Base-by-base conservation (phyloP, 169 alveolate species). In the Cryptosporidium sp. region DNA sequence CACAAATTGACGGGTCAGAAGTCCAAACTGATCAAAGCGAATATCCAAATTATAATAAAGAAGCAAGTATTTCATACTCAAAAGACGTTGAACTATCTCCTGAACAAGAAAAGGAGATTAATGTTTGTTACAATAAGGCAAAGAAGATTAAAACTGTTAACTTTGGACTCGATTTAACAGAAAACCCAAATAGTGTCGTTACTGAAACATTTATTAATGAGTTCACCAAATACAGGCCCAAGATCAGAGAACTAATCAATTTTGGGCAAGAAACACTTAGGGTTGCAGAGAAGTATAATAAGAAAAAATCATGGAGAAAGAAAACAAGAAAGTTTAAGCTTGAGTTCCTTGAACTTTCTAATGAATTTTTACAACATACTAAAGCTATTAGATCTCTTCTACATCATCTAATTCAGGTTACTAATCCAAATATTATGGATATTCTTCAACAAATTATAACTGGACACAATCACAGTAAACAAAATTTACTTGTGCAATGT, bases 271-370 rank as follows among this genome's bases (percentile, higher is more conserved):
- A 80, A 10, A 62, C 37, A 61, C 23, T 26, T 4, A 80, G 80
- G 44, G 68, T 62, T 42, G 89, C 75, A 21, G 89, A 80, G 29
- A 80, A 80, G 14, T 80, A 80, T 33, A 65, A 29, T 18, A 80
- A 62, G 12, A 80, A 80, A 23, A 80, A n/a, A 37, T 80, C 89
- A 8, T 80, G 89, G 89, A 80, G 89, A 35, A 60, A 35, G 26
- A 80, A 80, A 51, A 80, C 73, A 14, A 61, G 31, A 62, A 58
- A 65, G 29, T 80, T 80, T 44, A 80, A 80, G 53, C 35, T 62
- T 29, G 89, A 80, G 12, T 62, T 80, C 51, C 56, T 80, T 12
- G 75, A 65, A 42, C 56, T 60, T 26, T 21, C 75, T 3, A 21
- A 62, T 10, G 75, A 80, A 26, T 80, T 62, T 68, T 62, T 44